A percentile compares a stretch with the other conserved stretches of the same genome.
phyloP scores from a whole-genome alignment of 2,329 filamentous ascomycete genomes.

The Botryotinia convoluta region DNA sequence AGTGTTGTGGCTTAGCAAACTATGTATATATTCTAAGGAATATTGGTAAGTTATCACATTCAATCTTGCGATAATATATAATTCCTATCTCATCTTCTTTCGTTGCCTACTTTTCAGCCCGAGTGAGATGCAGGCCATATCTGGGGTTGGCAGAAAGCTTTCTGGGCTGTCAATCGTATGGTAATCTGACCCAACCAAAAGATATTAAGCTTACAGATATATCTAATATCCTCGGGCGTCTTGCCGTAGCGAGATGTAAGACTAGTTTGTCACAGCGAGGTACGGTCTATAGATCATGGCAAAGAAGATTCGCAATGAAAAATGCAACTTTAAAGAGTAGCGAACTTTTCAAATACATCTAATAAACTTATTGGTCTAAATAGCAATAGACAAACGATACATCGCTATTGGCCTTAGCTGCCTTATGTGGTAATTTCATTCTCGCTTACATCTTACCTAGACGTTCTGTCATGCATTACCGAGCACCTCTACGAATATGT shows the following conservation, averaged over 20 bases:
- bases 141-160: no score
- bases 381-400: fast-evolving
- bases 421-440: background rate
- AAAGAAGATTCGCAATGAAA: background rate
- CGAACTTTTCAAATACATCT: background rate
- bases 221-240: no score
- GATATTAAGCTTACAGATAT: no score
- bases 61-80: no score
- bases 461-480: background rate
- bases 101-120: no score
- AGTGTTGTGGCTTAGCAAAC: no score
- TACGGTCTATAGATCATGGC: background rate
- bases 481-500: background rate
- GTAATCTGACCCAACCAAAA: no score
- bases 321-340: background rate
- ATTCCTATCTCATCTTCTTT: no score
- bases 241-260: background rate
- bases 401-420: background rate
- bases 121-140: no score
- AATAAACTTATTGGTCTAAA: background rate
- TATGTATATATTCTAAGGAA: no score
- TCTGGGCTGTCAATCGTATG: no score
- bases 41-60: no score
- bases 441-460: background rate
- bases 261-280: fast-evolving